Percentiles rank a stretch among this genome's conserved stretches.
phyloP scores from a whole-genome alignment of 2,329 filamentous ascomycete species.

The Ambrosiella cleistominuta region DNA sequence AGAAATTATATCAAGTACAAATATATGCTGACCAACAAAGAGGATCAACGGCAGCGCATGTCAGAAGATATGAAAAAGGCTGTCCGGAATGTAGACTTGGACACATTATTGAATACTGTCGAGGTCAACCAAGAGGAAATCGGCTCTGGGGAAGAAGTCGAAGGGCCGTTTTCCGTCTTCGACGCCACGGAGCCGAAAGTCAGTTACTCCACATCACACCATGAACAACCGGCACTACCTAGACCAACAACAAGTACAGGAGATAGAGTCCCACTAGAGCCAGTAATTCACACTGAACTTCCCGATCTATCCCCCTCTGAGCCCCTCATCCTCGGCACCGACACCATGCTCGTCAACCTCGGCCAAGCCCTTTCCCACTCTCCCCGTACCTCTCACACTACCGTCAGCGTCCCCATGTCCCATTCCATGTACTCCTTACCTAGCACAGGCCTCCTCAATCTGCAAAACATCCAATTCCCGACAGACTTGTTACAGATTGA shows the following conservation, averaged over 20 bases:
- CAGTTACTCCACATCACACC: not conserved
- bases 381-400: not conserved
- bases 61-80: not conserved
- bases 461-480: not conserved
- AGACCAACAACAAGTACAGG: not conserved
- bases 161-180: constrained; percentile 7
- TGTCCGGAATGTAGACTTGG: not conserved
- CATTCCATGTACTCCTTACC: not conserved
- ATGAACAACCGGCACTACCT: not conserved
- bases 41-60: not conserved
- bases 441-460: not conserved
- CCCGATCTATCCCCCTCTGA: not conserved
- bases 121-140: not conserved
- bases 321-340: not conserved
- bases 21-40: not conserved
- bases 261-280: not conserved
- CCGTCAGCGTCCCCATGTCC: not conserved
- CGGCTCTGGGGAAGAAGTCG: not conserved
- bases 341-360: not conserved
- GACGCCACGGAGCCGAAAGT: not conserved
- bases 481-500: not conserved
- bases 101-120: not conserved
- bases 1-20: not conserved
- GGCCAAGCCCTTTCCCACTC: not conserved
- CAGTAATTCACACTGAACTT: not conserved